Conservation (phyloP, 257 asterid genomes). For the Solanum infundibuliforme region DNA sequence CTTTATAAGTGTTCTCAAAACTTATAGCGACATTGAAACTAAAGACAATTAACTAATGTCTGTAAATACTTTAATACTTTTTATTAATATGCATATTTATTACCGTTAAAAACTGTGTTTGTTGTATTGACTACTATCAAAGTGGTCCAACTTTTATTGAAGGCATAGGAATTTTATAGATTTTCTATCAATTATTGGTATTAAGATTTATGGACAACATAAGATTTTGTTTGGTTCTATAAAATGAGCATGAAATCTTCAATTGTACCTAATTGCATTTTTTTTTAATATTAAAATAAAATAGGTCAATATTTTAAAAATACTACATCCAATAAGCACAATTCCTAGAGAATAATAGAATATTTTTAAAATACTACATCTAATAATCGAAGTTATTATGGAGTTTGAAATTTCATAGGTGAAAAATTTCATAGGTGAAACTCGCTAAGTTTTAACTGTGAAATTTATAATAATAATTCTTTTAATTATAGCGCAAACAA, state of each 20-base stretch:
- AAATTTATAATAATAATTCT: background rate
- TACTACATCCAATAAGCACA: background rate
- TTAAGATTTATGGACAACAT: background rate
- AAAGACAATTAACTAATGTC: too few relatives aligned
- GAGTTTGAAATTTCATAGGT: background rate
- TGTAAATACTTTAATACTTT: rapidly evolving
- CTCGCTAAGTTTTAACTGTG: background rate
- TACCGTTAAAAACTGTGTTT: too few relatives aligned
- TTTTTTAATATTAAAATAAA: too few relatives aligned
- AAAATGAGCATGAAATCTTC: background rate
- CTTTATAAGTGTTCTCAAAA: too few relatives aligned
- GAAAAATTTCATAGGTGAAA: background rate
- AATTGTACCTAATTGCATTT: background rate
- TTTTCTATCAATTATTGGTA: background rate
- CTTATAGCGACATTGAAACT: too few relatives aligned
- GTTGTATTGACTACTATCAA: background rate
- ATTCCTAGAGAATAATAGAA: background rate
- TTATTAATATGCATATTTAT: too few relatives aligned
- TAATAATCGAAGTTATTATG: background rate
- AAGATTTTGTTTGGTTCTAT: background rate
- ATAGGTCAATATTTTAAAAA: background rate
- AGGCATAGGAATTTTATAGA: background rate
- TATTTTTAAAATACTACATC: too few relatives aligned
- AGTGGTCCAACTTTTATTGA: background rate
- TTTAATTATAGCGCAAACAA: background rate